A percentile compares a stretch with the other conserved stretches of the same genome.
phyloP scores from a whole-genome alignment of 495 filamentous ascomycete genomes.

The Rhizodiscina lignyota region DNA sequence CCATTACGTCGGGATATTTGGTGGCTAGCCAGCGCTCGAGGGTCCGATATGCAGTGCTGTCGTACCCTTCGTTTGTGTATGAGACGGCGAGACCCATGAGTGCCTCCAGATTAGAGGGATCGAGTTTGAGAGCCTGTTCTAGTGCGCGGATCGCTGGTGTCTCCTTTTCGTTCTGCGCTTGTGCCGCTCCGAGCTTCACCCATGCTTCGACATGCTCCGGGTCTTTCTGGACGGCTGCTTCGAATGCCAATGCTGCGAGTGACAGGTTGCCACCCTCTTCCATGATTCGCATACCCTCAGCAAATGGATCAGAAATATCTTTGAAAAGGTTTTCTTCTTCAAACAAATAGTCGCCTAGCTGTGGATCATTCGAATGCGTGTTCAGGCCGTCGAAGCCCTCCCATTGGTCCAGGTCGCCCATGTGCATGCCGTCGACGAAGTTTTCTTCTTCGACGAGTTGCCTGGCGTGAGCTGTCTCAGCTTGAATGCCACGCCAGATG shows the following conservation, averaged over 20 bases:
- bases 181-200: conserved; percentile 75
- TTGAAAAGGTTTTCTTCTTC: conserved; percentile 84
- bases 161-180: conserved; percentile 98
- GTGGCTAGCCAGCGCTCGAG: conserved; percentile 89
- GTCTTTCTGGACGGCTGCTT: conserved; percentile 84
- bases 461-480: conserved; percentile 58
- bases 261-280: conserved; percentile 84
- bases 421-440: conserved; percentile 35
- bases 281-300: conserved; percentile 82
- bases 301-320: conserved; percentile 60
- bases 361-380: conserved; percentile 40
- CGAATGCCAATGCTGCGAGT: conserved; percentile 88
- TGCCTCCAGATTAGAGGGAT: conserved; percentile 70
- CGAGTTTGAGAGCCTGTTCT: conserved; percentile 77
- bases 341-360: conserved; percentile 80
- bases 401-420: conserved; percentile 54
- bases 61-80: conserved; percentile 99
- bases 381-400: conserved; percentile 51
- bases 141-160: conserved; percentile 93
- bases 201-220: conserved; percentile 79
- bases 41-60: conserved; percentile 88
- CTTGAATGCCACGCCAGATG: conserved; percentile 73
- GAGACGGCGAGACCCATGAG: conserved; percentile 91
- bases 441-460: conserved; percentile 49
- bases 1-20: conserved; percentile 74